These are phyloP conservation scores for Colletotrichum theobromicola DNA, from an alignment of 2,329 filamentous ascomycete genomes.

Conservation along the genomic window DNA sequence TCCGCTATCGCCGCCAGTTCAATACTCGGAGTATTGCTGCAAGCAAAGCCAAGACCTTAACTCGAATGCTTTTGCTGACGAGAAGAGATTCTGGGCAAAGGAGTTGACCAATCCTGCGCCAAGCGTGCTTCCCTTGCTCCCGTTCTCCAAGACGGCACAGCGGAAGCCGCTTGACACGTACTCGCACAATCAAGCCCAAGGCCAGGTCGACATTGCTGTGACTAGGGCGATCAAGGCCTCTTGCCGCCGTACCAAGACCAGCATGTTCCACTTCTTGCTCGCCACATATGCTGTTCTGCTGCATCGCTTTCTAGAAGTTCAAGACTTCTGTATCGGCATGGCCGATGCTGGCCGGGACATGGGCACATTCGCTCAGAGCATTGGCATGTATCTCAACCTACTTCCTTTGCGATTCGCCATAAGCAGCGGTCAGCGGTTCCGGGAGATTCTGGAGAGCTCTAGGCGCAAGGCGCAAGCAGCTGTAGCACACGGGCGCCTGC, in stretches of 20 bases:
- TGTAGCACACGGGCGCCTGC: slow-evolving; percentile 46
- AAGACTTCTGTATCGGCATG: slow-evolving; percentile 55
- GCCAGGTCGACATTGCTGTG: not conserved
- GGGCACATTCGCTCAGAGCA: slow-evolving; percentile 24
- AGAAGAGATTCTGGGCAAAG: not conserved
- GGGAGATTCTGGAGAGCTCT: not conserved
- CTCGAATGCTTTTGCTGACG: not conserved
- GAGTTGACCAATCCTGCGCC: not conserved
- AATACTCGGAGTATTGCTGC: not conserved
- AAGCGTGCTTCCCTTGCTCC: not conserved
- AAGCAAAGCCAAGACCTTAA: not conserved
- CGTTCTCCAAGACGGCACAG: not conserved
- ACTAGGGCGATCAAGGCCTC: not conserved
- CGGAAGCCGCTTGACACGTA: not conserved
- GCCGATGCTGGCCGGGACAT: slow-evolving; percentile 46
- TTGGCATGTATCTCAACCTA: slow-evolving; percentile 55
- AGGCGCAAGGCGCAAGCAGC: slow-evolving; percentile 32
- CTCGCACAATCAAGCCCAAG: not conserved
- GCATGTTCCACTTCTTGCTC: slow-evolving; percentile 51
- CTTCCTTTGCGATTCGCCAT: slow-evolving; percentile 47
- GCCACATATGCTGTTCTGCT: slow-evolving; percentile 33
- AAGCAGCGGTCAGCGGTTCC: not conserved
- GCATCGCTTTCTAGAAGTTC: not conserved
- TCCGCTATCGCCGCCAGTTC: not conserved
- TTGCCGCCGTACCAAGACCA: not conserved